A percentile compares a stretch with the other conserved stretches of the same genome.
phyloP scores from a whole-genome alignment of 768 basidiomycete species.

The Butyriboletus loyo region DNA sequence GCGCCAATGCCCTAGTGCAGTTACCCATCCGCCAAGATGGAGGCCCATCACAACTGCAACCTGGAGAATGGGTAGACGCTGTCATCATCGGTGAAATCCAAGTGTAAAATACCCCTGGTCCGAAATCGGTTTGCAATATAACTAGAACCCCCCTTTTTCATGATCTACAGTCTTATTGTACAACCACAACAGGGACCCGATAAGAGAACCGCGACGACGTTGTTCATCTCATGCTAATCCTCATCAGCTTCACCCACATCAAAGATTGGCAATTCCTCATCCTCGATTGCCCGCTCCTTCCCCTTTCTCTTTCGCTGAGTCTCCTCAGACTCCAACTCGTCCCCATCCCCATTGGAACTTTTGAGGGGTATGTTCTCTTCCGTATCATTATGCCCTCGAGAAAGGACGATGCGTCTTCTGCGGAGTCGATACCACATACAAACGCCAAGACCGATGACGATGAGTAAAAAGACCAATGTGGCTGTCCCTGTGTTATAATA shows the following conservation, averaged over 20 bases:
- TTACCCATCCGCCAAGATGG: constrained; percentile 47
- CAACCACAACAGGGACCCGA: neutral
- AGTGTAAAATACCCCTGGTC: constrained; percentile 16
- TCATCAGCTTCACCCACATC: constrained; percentile 57
- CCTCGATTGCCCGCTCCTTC: constrained; percentile 43
- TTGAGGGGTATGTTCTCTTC: constrained; percentile 77
- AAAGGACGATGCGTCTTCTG: constrained; percentile 26
- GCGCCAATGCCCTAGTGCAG: constrained; percentile 76
- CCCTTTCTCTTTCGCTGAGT: constrained; percentile 40
- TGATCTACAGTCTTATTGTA: neutral
- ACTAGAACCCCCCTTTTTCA: neutral
- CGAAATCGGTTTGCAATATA: neutral
- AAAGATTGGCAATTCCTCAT: constrained; percentile 44
- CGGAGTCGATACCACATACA: constrained; percentile 75
- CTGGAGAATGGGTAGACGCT: constrained; percentile 56
- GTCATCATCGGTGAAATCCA: constrained; percentile 69
- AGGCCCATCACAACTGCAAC: constrained; percentile 39
- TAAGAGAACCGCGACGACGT: neutral
- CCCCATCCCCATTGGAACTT: constrained; percentile 31
- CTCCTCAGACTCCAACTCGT: constrained; percentile 44
- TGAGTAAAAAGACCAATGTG: constrained; percentile 75
- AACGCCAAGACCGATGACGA: constrained; percentile 61
- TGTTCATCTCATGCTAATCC: constrained; percentile 25
- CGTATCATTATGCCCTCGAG: constrained; percentile 4
- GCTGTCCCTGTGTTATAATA: constrained; percentile 94